Evolutionary conservation across 2,329 filamentous ascomycete genomes (phyloP).

Genomic region (Ophiostoma triangulosporum): DNA sequence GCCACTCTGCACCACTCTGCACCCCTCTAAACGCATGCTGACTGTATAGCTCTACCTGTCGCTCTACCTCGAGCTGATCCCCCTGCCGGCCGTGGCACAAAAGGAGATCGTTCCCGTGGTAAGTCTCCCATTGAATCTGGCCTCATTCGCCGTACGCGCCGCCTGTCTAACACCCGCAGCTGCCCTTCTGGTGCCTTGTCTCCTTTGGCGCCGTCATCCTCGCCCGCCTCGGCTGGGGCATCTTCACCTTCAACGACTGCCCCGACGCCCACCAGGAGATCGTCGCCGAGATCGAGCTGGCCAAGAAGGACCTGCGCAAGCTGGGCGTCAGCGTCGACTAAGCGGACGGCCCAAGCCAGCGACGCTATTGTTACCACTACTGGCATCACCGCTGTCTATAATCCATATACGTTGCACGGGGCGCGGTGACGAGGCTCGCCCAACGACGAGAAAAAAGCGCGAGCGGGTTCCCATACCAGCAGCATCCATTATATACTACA

Average conservation of each 20-base stretch:
- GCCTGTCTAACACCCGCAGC: conserved; percentile 40
- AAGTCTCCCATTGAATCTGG: no score
- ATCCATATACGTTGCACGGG: not conserved
- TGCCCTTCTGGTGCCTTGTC: conserved; percentile 87
- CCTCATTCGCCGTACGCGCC: no score
- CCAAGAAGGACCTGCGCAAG: conserved; percentile 57
- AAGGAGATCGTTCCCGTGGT: conserved; percentile 81
- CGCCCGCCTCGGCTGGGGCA: conserved; percentile 79
- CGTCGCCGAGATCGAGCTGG: conserved; percentile 68
- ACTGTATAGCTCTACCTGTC: conserved; percentile 71
- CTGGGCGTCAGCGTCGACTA: conserved; percentile 70
- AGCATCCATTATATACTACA: not conserved
- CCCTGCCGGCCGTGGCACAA: conserved; percentile 65
- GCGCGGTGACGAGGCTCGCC: not conserved
- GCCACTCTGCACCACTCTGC: no score
- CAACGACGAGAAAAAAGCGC: not conserved
- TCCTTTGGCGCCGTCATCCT: conserved; percentile 86
- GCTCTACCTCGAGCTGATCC: conserved; percentile 70
- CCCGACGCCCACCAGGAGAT: conserved; percentile 82
- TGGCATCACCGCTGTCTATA: not conserved
- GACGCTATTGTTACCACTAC: not conserved
- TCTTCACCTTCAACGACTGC: conserved; percentile 94
- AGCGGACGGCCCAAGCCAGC: conserved; percentile 12
- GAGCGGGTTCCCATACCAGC: not conserved
- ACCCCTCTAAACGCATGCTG: no score